Evolutionary conservation across 805 yeast genomes (phyloP).

Genomic region (Candida xyloterini): DNA sequence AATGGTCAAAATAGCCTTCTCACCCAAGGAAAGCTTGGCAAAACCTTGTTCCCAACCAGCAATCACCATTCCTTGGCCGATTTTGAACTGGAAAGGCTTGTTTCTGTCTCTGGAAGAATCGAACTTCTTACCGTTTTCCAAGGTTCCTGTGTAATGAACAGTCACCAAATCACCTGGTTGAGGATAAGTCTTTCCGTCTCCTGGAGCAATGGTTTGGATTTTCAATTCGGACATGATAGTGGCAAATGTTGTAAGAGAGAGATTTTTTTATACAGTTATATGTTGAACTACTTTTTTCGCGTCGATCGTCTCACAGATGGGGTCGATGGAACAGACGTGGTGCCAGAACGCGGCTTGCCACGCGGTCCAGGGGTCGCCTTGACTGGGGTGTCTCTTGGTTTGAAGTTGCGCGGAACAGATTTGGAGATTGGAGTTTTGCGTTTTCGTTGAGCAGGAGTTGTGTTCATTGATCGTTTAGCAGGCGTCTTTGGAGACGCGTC

Average conservation of each 20-base stretch:
- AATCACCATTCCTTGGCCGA: slow-evolving; percentile 96
- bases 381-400: slow-evolving; percentile 14
- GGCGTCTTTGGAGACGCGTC: slow-evolving; percentile 13
- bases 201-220: slow-evolving; percentile 37
- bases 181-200: slow-evolving; percentile 89
- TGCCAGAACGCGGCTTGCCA: slow-evolving; percentile 7
- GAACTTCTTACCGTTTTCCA: slow-evolving; percentile 93
- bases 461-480: slow-evolving; percentile 9
- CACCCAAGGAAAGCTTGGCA: slow-evolving; percentile 89
- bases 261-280: not conserved
- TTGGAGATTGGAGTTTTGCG: slow-evolving; percentile 19
- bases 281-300: slow-evolving; percentile 16
- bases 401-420: slow-evolving; percentile 11
- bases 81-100: slow-evolving; percentile 88
- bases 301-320: slow-evolving; percentile 23
- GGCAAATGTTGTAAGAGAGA: slow-evolving; percentile 6
- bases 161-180: slow-evolving; percentile 83
- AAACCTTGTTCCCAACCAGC: slow-evolving; percentile 96
- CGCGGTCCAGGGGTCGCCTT: slow-evolving; percentile 15
- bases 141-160: slow-evolving; percentile 93
- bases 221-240: slow-evolving; percentile 29
- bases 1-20: slow-evolving; percentile 87
- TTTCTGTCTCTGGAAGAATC: slow-evolving; percentile 96
- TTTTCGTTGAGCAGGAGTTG: slow-evolving; percentile 19
- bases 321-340: slow-evolving; percentile 15